Base-by-base conservation (phyloP, 805 yeast species). In the Ogataea thermomethanolica region DNA sequence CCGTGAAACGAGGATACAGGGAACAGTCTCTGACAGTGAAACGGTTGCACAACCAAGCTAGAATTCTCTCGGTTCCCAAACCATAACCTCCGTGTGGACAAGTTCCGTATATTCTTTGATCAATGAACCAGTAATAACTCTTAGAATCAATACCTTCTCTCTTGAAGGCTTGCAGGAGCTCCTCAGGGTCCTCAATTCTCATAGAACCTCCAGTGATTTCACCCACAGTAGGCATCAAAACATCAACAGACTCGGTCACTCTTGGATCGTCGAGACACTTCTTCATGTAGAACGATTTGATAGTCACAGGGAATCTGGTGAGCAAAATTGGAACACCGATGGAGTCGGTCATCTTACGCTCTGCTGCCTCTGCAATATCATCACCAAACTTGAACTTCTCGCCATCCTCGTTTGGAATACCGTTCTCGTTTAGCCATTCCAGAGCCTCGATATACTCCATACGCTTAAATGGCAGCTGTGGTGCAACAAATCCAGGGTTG, bases 51-150 rank as follows among this genome's bases (percentile, higher is more conserved):
- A 93, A 76, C 99, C 99, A 93, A 28, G 99, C 99, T 54, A 93
- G 75, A 59, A 93, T 87, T 70, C 99, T 84, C 72, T 93, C 99
- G 25, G 96, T 88, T 53, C 99, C 99, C 51, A 93, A 69, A 59
- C 99, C 99, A 70, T 93, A 93, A 53, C 99, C 99, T 66, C 99
- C 99, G 62, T 93, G 99, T 29, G 97, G 97, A 69, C 87, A 85
- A 9, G 97, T 84, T 65, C 99, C 99, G 69, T 93, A 93, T 69
- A 84, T 83, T 69, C 99, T 81, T 70, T 84, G 91, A 63, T 93
- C 99, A 44, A 79, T 78, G 69, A 86, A 95, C 97, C 97, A 93
- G 75, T 91, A 90, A 78, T 93, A 93, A 25, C 91, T 73, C 15
- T 71, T 78, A 41, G 87, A 74, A 62, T 80, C 81, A 58, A 93